Percentiles rank a stretch among this genome's conserved stretches.
Conservation (phyloP, 129 eudicot species). For the Flaveria bidentis region DNA sequence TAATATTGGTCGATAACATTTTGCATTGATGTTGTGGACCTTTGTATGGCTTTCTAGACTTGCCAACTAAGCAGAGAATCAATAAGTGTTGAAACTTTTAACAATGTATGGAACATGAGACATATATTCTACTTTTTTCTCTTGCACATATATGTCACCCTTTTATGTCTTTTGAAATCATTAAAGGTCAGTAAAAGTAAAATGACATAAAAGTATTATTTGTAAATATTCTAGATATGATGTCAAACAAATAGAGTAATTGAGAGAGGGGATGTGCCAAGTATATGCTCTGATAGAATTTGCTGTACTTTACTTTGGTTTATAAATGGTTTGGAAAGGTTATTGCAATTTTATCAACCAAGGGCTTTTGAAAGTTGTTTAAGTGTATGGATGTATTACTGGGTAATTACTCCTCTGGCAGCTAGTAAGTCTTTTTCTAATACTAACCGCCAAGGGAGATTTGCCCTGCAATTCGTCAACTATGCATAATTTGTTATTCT, state of each 20-base stretch:
- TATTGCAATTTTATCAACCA: neutral
- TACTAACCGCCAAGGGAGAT: constrained; percentile 13
- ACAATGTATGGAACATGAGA: neutral
- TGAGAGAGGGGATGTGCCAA: neutral
- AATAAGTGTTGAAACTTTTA: neutral
- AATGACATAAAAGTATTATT: constrained; percentile 9
- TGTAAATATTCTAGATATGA: neutral
- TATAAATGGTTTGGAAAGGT: neutral
- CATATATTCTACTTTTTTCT: neutral
- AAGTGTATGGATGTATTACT: neutral
- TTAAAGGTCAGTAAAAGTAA: neutral
- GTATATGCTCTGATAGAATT: constrained; percentile 6
- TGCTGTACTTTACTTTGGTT: too few relatives aligned
- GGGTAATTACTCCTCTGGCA: constrained; percentile 12
- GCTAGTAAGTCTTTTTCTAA: neutral
- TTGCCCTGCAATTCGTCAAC: neutral
- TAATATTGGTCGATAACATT: too few relatives aligned
- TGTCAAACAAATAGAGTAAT: too few relatives aligned
- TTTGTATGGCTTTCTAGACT: too few relatives aligned
- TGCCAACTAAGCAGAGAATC: neutral
- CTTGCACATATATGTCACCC: neutral
- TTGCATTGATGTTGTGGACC: too few relatives aligned
- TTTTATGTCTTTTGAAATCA: neutral
- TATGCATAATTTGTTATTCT: neutral
- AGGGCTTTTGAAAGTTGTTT: neutral